These are phyloP conservation scores for Trypanosoma lewisi DNA, from an alignment of 208 protist genomes.

Conservation along the genomic window DNA sequence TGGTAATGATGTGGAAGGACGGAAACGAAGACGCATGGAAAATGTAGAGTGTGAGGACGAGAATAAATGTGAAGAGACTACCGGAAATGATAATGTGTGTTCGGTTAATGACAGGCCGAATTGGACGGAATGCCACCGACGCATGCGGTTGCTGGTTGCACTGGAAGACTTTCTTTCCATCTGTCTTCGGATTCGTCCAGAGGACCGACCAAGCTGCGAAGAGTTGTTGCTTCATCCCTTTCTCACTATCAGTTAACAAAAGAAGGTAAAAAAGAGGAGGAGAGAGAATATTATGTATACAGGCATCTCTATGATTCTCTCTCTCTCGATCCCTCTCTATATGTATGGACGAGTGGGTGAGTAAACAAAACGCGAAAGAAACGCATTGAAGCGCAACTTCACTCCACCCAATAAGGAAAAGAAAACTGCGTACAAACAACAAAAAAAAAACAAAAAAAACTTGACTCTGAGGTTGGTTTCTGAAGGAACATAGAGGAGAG, in stretches of 20 bases:
- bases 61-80: neutral
- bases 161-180: constrained; percentile 51
- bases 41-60: neutral
- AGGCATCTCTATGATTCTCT: neutral
- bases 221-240: constrained; percentile 74
- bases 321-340: neutral
- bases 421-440: too few species aligned
- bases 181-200: constrained; percentile 60
- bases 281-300: constrained; percentile 9
- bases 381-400: neutral
- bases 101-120: neutral
- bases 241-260: constrained; percentile 26
- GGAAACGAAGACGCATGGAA: constrained; percentile 1
- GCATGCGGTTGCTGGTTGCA: constrained; percentile 45
- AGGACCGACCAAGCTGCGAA: constrained; percentile 55
- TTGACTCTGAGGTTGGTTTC: too few species aligned
- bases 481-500: too few species aligned
- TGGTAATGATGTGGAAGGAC: neutral
- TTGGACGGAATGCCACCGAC: neutral
- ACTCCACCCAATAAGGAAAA: too few species aligned
- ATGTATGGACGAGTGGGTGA: neutral
- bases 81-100: neutral
- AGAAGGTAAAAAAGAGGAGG: constrained; percentile 18
- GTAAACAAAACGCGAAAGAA: neutral
- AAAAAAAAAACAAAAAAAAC: neutral